Conservation (phyloP, 1,284 basidiomycete genomes). For the Heterobasidion irregulare region DNA sequence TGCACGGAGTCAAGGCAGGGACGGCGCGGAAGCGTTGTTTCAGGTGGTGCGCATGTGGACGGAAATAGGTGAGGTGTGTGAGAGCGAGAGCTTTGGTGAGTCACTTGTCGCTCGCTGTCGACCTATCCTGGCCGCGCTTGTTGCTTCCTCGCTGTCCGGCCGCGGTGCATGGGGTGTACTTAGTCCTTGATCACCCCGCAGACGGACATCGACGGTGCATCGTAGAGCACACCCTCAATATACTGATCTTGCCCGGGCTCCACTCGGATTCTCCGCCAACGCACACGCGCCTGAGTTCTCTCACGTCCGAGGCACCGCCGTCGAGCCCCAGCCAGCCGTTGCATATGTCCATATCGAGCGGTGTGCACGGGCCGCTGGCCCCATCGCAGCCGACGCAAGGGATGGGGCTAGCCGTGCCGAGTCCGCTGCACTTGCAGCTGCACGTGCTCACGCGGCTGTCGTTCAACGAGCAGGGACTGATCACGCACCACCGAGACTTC, state of each 20-base stretch:
- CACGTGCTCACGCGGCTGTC: conserved; percentile 59
- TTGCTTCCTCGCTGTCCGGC: no score
- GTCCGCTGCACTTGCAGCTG: conserved; percentile 62
- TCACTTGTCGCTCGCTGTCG: conserved; percentile 8
- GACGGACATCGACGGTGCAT: conserved; percentile 65
- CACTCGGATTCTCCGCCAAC: conserved; percentile 17
- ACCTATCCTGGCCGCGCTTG: background rate
- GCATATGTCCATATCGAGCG: conserved; percentile 5
- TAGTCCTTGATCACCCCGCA: conserved; percentile 16
- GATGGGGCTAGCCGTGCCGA: conserved; percentile 47
- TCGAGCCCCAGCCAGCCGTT: conserved; percentile 7
- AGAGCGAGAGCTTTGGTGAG: conserved; percentile 70
- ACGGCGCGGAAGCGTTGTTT: conserved; percentile 34
- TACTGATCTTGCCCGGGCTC: conserved; percentile 29
- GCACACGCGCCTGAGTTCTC: conserved; percentile 7
- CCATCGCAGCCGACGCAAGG: conserved; percentile 38
- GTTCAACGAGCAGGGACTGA: conserved; percentile 68
- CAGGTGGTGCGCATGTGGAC: conserved; percentile 59
- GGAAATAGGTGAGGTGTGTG: conserved; percentile 63
- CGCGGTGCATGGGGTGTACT: no score
- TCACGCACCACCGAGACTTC: conserved; percentile 66
- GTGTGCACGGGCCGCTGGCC: conserved; percentile 20
- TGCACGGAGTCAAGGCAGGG: conserved; percentile 22
- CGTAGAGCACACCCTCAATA: conserved; percentile 50
- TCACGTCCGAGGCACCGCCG: conserved; percentile 10